These are phyloP conservation scores for Nigrograna mackinnonii DNA, from an alignment of 2,329 filamentous ascomycete species.

Conservation along the genomic window DNA sequence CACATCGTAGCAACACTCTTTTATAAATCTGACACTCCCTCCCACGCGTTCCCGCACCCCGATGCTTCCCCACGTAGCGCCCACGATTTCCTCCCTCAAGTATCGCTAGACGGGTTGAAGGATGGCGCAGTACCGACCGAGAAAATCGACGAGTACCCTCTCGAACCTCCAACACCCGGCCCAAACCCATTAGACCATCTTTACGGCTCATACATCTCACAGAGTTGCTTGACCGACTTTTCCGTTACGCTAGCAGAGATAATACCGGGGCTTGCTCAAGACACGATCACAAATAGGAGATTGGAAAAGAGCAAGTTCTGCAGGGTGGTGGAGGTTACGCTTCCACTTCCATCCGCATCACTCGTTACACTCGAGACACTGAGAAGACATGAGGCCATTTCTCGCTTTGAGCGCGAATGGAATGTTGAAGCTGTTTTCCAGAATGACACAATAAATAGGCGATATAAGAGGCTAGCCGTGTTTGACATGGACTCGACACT, in stretches of 20 bases:
- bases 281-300: slow-evolving; percentile 51
- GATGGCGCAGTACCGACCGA: slow-evolving; percentile 55
- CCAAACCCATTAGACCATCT: slow-evolving; percentile 59
- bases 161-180: slow-evolving; percentile 58
- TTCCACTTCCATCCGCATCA: slow-evolving; percentile 60
- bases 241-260: slow-evolving; percentile 55
- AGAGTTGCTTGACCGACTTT: slow-evolving; percentile 60
- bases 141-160: slow-evolving; percentile 56
- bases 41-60: slow-evolving; percentile 49
- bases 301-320: slow-evolving; percentile 65
- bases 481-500: slow-evolving; percentile 99
- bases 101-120: slow-evolving; percentile 35
- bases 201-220: slow-evolving; percentile 58
- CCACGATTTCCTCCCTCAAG: slow-evolving; percentile 31
- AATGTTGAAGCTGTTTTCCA: slow-evolving; percentile 84
- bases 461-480: slow-evolving; percentile 83
- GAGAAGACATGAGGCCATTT: slow-evolving; percentile 79
- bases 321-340: slow-evolving; percentile 67
- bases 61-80: slow-evolving; percentile 46
- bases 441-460: slow-evolving; percentile 71
- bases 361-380: slow-evolving; percentile 65
- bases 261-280: slow-evolving; percentile 53
- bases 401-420: slow-evolving; percentile 83
- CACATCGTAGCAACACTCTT: slow-evolving; percentile 42
- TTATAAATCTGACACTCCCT: slow-evolving; percentile 35